These are phyloP conservation scores for Leccinum fibrillosum DNA, from an alignment of 768 basidiomycete species.

Conservation along the genomic window DNA sequence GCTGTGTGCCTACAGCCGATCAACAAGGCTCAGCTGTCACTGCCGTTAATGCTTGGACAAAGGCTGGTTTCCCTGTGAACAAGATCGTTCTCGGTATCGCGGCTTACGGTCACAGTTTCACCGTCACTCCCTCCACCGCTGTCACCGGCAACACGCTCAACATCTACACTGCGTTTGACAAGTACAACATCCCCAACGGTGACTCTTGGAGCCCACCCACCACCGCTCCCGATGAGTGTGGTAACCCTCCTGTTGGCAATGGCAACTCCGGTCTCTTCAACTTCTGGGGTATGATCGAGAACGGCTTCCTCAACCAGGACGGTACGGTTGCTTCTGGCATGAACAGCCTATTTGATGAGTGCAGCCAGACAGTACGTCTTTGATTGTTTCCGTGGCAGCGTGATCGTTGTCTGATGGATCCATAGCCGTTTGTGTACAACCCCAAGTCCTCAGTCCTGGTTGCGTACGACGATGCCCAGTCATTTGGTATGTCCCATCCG, in stretches of 20 bases:
- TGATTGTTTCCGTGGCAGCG: neutral
- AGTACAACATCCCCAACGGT: constrained; percentile 41
- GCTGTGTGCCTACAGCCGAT: constrained; percentile 56
- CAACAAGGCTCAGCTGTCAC: constrained; percentile 75
- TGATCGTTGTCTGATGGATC: constrained; percentile 2
- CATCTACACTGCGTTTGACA: constrained; percentile 53
- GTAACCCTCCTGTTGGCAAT: constrained; percentile 43
- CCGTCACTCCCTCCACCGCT: constrained; percentile 23
- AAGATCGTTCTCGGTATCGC: constrained; percentile 84
- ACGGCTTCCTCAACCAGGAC: constrained; percentile 47
- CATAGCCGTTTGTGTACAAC: constrained; percentile 68
- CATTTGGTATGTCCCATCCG: constrained; percentile 44
- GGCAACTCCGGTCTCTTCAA: constrained; percentile 51
- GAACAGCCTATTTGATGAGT: constrained; percentile 53
- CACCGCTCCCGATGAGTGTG: constrained; percentile 56
- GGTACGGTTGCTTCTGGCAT: constrained; percentile 54
- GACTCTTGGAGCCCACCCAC: constrained; percentile 53
- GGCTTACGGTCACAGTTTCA: constrained; percentile 78
- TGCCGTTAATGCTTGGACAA: constrained; percentile 70
- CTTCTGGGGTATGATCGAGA: constrained; percentile 60
- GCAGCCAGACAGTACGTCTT: constrained; percentile 67
- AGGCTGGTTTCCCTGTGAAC: constrained; percentile 68
- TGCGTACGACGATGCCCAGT: constrained; percentile 61
- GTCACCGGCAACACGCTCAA: constrained; percentile 30
- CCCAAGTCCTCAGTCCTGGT: constrained; percentile 50